phyloP scores from a whole-genome alignment of 768 basidiomycete genomes.

The Lactarius hatsudake region DNA sequence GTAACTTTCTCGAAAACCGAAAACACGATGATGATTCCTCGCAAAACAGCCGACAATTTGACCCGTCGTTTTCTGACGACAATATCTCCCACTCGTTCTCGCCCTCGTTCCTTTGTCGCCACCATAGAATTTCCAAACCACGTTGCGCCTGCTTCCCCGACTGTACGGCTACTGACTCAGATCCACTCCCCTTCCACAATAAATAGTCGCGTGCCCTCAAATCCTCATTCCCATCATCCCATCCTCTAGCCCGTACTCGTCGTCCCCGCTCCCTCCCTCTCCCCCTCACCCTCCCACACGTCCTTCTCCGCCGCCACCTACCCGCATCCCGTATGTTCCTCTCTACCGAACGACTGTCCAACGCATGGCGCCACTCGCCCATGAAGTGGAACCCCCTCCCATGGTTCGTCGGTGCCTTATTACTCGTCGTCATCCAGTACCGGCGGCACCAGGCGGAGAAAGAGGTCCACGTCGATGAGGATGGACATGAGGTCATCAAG shows the following conservation, averaged over 20 bases:
- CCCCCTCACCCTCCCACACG: too few relatives aligned
- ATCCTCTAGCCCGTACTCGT: background rate
- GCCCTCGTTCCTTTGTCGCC: background rate
- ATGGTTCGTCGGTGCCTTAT: conserved; percentile 83
- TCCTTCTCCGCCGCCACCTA: conserved; percentile 1
- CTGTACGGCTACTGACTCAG: background rate
- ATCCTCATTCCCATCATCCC: background rate
- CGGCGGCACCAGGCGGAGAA: conserved; percentile 48
- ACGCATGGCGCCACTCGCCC: conserved; percentile 83
- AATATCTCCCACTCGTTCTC: conserved; percentile 5
- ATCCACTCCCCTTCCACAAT: conserved; percentile 6
- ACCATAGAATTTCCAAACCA: conserved; percentile 2
- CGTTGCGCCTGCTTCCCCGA: conserved; percentile 8
- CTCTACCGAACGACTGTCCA: conserved; percentile 56
- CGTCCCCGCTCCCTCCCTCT: background rate
- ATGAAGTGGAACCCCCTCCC: conserved; percentile 96
- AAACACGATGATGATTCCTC: background rate
- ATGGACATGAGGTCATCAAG: conserved; percentile 76
- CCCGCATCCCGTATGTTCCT: conserved; percentile 17
- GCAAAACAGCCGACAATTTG: background rate
- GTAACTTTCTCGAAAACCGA: background rate
- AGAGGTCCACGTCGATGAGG: conserved; percentile 76
- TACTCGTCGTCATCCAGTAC: conserved; percentile 77
- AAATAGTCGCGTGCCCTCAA: conserved; percentile 16
- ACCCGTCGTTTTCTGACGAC: background rate